These are phyloP conservation scores for Lachnellula hyalina DNA, from an alignment of 2,329 filamentous ascomycete species.

Conservation along the genomic window DNA sequence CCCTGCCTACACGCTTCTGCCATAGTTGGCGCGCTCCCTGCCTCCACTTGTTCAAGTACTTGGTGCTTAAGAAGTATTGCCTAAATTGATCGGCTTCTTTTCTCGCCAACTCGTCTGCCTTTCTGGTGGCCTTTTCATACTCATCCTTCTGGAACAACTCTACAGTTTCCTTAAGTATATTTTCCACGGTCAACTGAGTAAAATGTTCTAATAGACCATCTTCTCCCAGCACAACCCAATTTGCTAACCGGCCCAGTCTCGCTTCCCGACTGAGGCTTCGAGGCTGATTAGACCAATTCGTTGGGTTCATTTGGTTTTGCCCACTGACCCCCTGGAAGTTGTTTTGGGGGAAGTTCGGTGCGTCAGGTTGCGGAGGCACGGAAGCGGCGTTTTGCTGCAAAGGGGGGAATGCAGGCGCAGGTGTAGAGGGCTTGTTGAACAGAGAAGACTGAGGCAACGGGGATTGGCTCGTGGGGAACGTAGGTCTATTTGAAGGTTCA, in stretches of 20 bases:
- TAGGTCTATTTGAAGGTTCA: neutral
- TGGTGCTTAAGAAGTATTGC: constrained; percentile 24
- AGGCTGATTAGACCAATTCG: neutral
- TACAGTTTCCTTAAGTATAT: constrained; percentile 17
- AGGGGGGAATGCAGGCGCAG: neutral
- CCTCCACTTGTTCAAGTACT: constrained; percentile 28
- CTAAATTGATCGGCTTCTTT: constrained; percentile 25
- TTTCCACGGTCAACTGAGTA: constrained; percentile 19
- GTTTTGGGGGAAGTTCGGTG: neutral
- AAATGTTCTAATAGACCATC: constrained; percentile 32
- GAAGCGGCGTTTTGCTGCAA: neutral
- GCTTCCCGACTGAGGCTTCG: neutral
- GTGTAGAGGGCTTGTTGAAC: neutral
- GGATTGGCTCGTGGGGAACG: neutral
- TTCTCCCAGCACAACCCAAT: constrained; percentile 27
- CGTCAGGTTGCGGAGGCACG: neutral
- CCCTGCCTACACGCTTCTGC: constrained; percentile 26
- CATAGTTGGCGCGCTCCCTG: constrained; percentile 19
- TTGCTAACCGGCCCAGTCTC: constrained; percentile 14
- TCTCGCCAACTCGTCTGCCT: constrained; percentile 20
- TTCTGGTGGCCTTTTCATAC: constrained; percentile 9
- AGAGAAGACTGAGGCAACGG: neutral
- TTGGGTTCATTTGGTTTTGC: neutral
- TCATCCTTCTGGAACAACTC: constrained; percentile 19
- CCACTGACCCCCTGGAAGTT: neutral